These are phyloP conservation scores for Alternaria hordeiaustralica DNA, from an alignment of 2,329 filamentous ascomycete species.

Conservation along the genomic window DNA sequence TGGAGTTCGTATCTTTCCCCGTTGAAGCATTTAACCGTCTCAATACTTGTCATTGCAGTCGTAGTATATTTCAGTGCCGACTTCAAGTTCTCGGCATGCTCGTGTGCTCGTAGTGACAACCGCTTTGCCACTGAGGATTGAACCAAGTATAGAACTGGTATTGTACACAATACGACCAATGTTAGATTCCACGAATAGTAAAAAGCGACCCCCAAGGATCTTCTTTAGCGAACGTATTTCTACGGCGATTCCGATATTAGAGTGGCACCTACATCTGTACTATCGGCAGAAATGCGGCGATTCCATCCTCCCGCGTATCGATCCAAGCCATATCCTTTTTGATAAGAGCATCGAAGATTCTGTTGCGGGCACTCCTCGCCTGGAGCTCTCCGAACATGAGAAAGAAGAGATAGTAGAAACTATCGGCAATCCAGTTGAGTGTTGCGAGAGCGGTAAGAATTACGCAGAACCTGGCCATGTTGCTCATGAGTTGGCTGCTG, in stretches of 20 bases:
- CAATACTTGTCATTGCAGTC: slow-evolving; percentile 75
- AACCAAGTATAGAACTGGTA: slow-evolving; percentile 70
- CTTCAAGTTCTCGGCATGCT: slow-evolving; percentile 71
- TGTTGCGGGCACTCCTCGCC: slow-evolving; percentile 68
- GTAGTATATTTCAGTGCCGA: slow-evolving; percentile 74
- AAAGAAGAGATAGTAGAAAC: slow-evolving; percentile 73
- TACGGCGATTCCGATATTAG: slow-evolving; percentile 7
- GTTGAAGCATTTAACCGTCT: slow-evolving; percentile 86
- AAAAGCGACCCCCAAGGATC: slow-evolving; percentile 73
- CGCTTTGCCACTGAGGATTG: slow-evolving; percentile 66
- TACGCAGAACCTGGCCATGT: slow-evolving; percentile 66
- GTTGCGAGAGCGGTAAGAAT: slow-evolving; percentile 69
- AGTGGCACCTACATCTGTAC: slow-evolving; percentile 71
- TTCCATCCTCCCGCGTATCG: slow-evolving; percentile 73
- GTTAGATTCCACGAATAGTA: slow-evolving; percentile 85
- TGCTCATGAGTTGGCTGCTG: slow-evolving; percentile 59
- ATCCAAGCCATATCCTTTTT: slow-evolving; percentile 81
- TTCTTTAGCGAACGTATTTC: neutral
- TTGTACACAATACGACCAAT: slow-evolving; percentile 74
- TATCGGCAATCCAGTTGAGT: slow-evolving; percentile 71
- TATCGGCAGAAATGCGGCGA: slow-evolving; percentile 72
- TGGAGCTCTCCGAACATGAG: slow-evolving; percentile 82
- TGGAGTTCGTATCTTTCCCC: slow-evolving; percentile 72
- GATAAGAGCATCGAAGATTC: slow-evolving; percentile 73
- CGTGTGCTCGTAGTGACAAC: slow-evolving; percentile 70